Base-by-base conservation (phyloP, 192 early-diverging fungal genomes). In the Coemansia brasiliensis region DNA sequence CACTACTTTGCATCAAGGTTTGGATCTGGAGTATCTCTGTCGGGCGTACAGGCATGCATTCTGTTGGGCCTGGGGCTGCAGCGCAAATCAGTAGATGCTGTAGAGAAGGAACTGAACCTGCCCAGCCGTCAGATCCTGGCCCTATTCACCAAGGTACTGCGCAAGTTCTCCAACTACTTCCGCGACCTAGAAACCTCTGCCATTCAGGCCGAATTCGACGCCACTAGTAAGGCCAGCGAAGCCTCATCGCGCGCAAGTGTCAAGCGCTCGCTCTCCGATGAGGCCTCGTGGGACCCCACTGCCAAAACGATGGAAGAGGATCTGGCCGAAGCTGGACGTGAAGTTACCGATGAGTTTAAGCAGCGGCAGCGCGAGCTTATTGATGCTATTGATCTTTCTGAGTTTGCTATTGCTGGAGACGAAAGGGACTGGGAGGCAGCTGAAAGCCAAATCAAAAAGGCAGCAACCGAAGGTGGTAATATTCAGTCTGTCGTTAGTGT, bases 61-160 rank as follows among this genome's bases (percentile, higher is more conserved):
- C 69, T 98, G 17, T 72, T 92, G 20, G 94, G 88, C n/a, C 69
- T 95, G 17, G 97, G 95, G 1, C 60, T 99, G 56, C 97, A 99
- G 76, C 88, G 86, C 63, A 99, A 99, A 74, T 85, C 85, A 5
- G 82, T 99, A 10, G 92, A 93, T 52, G 88, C 92, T 17, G 70
- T 96, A 25, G 92, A 91, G 71, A 89, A 85, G 61, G 97, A 99
- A 52, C 66, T 98, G 20, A 84, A 83, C 25, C 65, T 99, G 25
- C 88, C 94, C 0, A 82, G 83, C 4, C 84, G 85, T 26, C 95
- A 98, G 72, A 80, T 96, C 17, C 67, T 99, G 80, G 97, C 95
- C 0, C 72, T 98, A 55, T 97, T 99, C 65, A 93, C 88, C 57
- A 99, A 97, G 78, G 77, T 92, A n/a, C 74, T 96, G 63, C 83